Percentiles rank a stretch among this genome's conserved stretches.
phyloP scores from a whole-genome alignment of 495 filamentous ascomycete genomes.

The Aspergillus ellipticus region DNA sequence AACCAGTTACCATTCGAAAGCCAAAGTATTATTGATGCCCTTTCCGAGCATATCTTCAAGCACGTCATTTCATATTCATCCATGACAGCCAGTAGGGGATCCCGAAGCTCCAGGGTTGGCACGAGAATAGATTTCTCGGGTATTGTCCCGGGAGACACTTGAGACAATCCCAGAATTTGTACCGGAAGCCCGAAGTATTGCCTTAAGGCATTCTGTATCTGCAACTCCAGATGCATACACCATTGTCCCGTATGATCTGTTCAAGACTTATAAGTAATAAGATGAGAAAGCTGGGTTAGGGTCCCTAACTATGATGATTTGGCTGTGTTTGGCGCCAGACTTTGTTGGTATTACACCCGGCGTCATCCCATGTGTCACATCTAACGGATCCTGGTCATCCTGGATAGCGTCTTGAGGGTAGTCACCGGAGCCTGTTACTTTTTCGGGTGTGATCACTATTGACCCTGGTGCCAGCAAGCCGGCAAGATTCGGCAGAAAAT shows the following conservation, averaged over 20 bases:
- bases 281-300: not conserved
- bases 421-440: not conserved
- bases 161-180: not conserved
- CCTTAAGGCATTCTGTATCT: not conserved
- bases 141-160: not conserved
- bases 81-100: conserved; percentile 25
- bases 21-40: conserved; percentile 31
- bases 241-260: not conserved
- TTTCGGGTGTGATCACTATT: not conserved
- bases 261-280: not conserved
- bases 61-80: conserved; percentile 21
- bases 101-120: conserved; percentile 21
- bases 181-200: not conserved
- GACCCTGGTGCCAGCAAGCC: not conserved
- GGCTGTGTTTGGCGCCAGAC: not conserved
- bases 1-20: conserved; percentile 24
- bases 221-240: not conserved
- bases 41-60: conserved; percentile 28
- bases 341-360: not conserved
- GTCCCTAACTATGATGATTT: not conserved
- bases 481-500: not conserved
- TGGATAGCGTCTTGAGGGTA: not conserved
- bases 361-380: too few species aligned
- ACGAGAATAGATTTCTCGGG: not conserved
- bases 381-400: too few species aligned